Conservation (phyloP, 148 eudicot species). For the Nyssa sinensis region DNA sequence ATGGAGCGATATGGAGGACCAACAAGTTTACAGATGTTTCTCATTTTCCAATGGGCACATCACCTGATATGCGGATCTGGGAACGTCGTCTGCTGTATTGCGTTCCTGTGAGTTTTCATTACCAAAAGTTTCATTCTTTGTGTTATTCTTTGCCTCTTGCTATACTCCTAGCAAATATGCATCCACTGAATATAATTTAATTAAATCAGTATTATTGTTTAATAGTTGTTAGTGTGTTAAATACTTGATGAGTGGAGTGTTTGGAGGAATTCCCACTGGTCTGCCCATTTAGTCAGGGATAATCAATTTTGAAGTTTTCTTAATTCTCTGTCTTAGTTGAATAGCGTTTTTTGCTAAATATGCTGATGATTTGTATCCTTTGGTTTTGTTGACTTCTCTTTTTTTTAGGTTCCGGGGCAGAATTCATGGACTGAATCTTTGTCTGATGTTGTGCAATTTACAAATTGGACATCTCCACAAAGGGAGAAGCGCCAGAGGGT, state of each 20-base stretch:
- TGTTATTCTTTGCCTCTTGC: not conserved
- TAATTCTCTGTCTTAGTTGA: too few species aligned
- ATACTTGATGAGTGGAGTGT: not conserved
- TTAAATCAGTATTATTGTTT: not conserved
- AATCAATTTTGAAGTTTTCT: too few species aligned
- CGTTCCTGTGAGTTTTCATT: slow-evolving; percentile 65
- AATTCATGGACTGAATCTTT: slow-evolving; percentile 66
- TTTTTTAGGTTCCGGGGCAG: slow-evolving; percentile 83
- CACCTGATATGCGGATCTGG: slow-evolving; percentile 69
- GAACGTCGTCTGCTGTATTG: slow-evolving; percentile 87
- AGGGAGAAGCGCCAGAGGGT: slow-evolving; percentile 82
- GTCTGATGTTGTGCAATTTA: slow-evolving; percentile 30
- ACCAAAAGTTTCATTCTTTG: not conserved
- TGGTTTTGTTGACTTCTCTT: not conserved
- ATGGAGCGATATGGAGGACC: slow-evolving; percentile 73
- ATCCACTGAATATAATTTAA: not conserved
- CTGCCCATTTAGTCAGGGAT: too few species aligned
- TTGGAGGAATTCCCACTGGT: not conserved
- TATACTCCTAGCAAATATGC: not conserved
- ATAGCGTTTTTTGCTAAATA: too few species aligned
- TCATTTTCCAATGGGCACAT: slow-evolving; percentile 50
- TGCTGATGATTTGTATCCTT: slow-evolving; percentile 1
- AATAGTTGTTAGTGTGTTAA: not conserved
- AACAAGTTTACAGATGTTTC: slow-evolving; percentile 75
- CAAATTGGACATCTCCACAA: slow-evolving; percentile 32